These are phyloP conservation scores for Rhodotorula toruloides DNA, from an alignment of 768 basidiomycete genomes.

Conservation along the genomic window DNA sequence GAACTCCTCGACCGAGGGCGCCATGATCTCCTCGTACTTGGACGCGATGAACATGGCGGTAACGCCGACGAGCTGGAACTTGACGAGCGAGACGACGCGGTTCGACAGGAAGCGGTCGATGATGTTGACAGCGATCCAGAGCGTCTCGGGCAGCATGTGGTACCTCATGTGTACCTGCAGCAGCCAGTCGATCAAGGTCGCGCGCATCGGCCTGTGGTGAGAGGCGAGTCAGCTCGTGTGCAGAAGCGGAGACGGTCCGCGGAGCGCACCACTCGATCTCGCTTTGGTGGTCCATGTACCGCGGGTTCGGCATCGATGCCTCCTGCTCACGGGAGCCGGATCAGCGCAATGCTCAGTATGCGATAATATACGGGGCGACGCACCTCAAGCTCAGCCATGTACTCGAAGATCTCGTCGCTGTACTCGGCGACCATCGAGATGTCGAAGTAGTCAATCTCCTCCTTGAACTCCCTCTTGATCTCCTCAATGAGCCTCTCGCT, in stretches of 20 bases:
- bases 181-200: slow-evolving; percentile 96
- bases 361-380: slow-evolving; percentile 41
- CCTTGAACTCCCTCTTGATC: slow-evolving; percentile 61
- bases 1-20: slow-evolving; percentile 95
- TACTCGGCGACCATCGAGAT: slow-evolving; percentile 98
- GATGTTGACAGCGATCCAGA: slow-evolving; percentile 98
- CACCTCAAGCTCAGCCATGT: slow-evolving; percentile 92
- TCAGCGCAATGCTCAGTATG: background rate
- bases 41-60: slow-evolving; percentile 99
- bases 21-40: slow-evolving; percentile 98
- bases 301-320: slow-evolving; percentile 78
- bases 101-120: slow-evolving; percentile 86
- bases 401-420: slow-evolving; percentile 93
- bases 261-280: slow-evolving; percentile 60
- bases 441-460: slow-evolving; percentile 71
- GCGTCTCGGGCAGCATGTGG: slow-evolving; percentile 97
- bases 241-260: background rate
- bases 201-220: slow-evolving; percentile 74
- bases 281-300: slow-evolving; percentile 88
- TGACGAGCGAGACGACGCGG: slow-evolving; percentile 78
- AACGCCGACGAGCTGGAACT: slow-evolving; percentile 93
- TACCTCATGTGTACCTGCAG: slow-evolving; percentile 95
- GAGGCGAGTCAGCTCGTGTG: background rate
- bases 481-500: slow-evolving; percentile 56
- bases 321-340: slow-evolving; percentile 54